Evolutionary conservation across 2,329 filamentous ascomycete species (phyloP), one percentile per base, ranked within the genome.

Genomic region (Aureobasidium namibiae): DNA sequence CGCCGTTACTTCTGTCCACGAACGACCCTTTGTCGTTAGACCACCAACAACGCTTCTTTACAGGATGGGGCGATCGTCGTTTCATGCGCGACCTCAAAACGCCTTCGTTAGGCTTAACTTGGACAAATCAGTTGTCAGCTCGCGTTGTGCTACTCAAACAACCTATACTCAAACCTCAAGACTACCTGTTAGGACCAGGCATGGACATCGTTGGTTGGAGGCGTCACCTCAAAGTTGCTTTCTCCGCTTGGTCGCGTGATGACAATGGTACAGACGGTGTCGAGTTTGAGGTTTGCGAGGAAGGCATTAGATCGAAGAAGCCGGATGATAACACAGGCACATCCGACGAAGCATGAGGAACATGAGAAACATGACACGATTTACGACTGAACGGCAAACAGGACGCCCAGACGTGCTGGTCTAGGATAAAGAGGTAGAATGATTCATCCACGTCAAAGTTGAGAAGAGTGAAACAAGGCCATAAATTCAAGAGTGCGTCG

Each of bases 21-120:
- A 72, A 67, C 61, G 79, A 83, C 13, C 83, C 86, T 0, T 78
- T 96, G 38, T 81, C 83, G 33, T 82, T 96, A 9, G 87, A 95
- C 66, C 89, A 96, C 72, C 92, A 97, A 73, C 90, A 96, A 71
- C 83, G 89, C 44, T 96, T 92, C 83, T 95, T 96, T 74, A 95
- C 92, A 4, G 92, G 94, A 63, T 96, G 94, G 92, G 91, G 92
- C 23, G 89, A 95, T 70, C 38, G 63, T 60, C 11, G 61, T 60
- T 42, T 63, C 60, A 18, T 63, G 56, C 71, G 76, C 50, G 72
- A 75, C 26, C 74, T 87, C 59, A 97, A 96, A 74, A 96, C 89
- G 0, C 92, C 92, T 0, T 89, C 89, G 7, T 75, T 97, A 24
- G 92, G 92, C 0, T 79, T 96, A 8, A 87, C 95, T 11, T 97